Evolutionary conservation across 768 basidiomycete genomes (phyloP).

Genomic region (Leucocoprinus leucothites): DNA sequence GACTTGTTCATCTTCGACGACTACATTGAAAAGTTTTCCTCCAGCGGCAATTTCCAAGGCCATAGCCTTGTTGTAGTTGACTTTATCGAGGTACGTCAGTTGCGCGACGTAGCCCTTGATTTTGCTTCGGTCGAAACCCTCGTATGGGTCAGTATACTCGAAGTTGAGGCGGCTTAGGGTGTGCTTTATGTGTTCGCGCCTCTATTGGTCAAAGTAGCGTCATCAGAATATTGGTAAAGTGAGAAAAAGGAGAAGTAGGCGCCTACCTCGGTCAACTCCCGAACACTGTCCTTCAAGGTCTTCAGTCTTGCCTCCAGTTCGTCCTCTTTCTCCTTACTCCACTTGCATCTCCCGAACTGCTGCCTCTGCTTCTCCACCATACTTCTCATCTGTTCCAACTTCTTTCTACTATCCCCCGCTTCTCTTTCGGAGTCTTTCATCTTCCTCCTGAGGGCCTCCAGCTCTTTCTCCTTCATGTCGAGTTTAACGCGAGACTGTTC

Average conservation of each 20-base stretch:
- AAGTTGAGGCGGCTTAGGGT: conserved; percentile 76
- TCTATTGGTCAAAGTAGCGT: conserved; percentile 32
- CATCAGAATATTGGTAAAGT: not conserved
- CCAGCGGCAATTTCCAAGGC: conserved; percentile 94
- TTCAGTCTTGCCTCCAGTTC: conserved; percentile 48
- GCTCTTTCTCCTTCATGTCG: conserved; percentile 72
- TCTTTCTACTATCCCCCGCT: conserved; percentile 70
- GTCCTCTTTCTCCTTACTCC: conserved; percentile 74
- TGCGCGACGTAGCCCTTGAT: conserved; percentile 92
- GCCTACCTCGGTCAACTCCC: conserved; percentile 61
- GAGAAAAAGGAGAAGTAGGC: not conserved
- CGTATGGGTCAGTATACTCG: conserved; percentile 72
- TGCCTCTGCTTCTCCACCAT: conserved; percentile 56
- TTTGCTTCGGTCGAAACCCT: conserved; percentile 76
- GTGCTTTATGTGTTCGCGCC: conserved; percentile 65
- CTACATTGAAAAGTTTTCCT: conserved; percentile 86
- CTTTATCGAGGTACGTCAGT: conserved; percentile 71
- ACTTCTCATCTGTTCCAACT: conserved; percentile 53
- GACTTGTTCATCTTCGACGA: conserved; percentile 87
- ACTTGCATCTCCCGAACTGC: conserved; percentile 59
- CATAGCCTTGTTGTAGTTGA: conserved; percentile 76
- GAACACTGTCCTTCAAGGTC: conserved; percentile 51
- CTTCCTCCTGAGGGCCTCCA: conserved; percentile 68
- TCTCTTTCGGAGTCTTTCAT: conserved; percentile 87
- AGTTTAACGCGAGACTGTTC: conserved; percentile 79